Conservation (phyloP, 768 basidiomycete species). For the Pleurotus salmoneostramineus region DNA sequence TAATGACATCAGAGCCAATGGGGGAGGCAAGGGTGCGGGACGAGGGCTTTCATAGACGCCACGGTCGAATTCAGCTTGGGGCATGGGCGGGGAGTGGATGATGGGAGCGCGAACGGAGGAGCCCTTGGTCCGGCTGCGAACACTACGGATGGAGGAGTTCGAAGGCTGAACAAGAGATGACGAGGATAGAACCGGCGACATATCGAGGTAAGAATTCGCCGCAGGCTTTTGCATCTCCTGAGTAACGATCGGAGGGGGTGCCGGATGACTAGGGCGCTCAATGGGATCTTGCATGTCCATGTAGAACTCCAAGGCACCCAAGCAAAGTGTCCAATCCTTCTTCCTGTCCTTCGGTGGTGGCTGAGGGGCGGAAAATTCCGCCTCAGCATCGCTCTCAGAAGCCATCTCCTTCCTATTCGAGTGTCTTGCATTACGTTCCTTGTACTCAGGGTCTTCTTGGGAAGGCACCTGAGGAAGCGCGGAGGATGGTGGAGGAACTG, state of each 20-base stretch:
- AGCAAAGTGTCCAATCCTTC: background rate
- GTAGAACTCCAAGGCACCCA: constrained; percentile 1
- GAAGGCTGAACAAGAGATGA: background rate
- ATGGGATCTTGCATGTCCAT: constrained; percentile 6
- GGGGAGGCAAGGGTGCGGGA: constrained; percentile 1
- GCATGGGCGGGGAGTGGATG: background rate
- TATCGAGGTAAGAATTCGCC: background rate
- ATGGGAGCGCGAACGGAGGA: background rate
- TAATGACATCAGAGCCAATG: background rate
- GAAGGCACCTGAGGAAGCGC: background rate
- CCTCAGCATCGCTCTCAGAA: background rate
- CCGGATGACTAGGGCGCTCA: background rate
- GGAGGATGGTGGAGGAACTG: background rate
- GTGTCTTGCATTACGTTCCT: background rate
- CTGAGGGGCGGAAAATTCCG: background rate
- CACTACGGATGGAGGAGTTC: background rate
- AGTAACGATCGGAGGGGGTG: background rate
- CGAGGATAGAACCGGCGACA: background rate
- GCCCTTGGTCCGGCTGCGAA: background rate
- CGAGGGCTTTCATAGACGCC: constrained; percentile 1
- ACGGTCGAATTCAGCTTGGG: background rate
- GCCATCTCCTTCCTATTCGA: background rate
- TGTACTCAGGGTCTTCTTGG: background rate
- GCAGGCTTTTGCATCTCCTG: background rate
- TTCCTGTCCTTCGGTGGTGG: background rate